Conservation (phyloP, 345 rosid genomes). For the Rubroshorea leprosula region DNA sequence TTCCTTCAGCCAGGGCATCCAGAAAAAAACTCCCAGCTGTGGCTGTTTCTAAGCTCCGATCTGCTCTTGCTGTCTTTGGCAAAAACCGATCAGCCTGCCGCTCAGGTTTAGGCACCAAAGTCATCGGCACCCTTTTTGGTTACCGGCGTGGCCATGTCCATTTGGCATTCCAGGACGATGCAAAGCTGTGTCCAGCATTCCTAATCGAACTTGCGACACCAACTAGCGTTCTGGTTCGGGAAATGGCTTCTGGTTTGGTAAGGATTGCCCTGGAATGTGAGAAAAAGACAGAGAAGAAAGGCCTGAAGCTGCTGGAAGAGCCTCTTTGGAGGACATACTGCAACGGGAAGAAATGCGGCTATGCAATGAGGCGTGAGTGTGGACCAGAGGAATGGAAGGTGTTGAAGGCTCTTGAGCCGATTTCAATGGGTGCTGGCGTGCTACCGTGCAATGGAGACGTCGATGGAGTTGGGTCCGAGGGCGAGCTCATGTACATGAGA, state of each 20-base stretch:
- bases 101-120: conserved; percentile 49
- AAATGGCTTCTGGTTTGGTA: conserved; percentile 93
- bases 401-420: conserved; percentile 66
- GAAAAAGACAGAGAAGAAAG: conserved; percentile 38
- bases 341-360: conserved; percentile 86
- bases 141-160: conserved; percentile 81
- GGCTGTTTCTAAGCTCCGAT: conserved; percentile 51
- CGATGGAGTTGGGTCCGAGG: conserved; percentile 43
- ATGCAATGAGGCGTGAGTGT: conserved; percentile 57
- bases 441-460: conserved; percentile 45
- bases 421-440: conserved; percentile 95
- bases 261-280: conserved; percentile 79
- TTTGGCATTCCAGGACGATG: conserved; percentile 74
- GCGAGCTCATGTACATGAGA: conserved; percentile 96
- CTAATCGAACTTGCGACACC: conserved; percentile 78
- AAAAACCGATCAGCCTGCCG: too few relatives aligned
- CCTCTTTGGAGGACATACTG: conserved; percentile 76
- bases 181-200: conserved; percentile 52
- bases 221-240: conserved; percentile 68
- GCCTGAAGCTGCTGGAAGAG: conserved; percentile 53
- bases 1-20: conserved; percentile 14
- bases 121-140: conserved; percentile 83
- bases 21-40: conserved; percentile 31
- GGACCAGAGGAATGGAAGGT: conserved; percentile 63
- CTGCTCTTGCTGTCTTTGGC: conserved; percentile 43